Evolutionary conservation across 768 basidiomycete species (phyloP).

Genomic region (Mycena kentingensis): DNA sequence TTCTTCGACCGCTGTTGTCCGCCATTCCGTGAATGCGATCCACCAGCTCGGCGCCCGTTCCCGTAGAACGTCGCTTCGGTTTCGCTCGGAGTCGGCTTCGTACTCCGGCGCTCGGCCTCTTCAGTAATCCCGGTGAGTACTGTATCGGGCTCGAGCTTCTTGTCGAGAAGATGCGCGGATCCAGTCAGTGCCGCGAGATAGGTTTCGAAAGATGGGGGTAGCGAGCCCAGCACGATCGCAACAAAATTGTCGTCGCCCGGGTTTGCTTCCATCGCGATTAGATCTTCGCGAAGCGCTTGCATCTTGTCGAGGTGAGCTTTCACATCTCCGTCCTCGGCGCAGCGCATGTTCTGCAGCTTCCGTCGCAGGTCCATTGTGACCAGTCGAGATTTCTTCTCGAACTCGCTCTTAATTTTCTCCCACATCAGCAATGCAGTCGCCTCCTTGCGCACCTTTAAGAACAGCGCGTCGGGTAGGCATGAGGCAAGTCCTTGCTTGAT

Average conservation of each 20-base stretch:
- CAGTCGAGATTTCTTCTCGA: conserved; percentile 20
- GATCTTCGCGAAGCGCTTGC: neutral
- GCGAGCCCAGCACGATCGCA: neutral
- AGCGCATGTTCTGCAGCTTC: conserved; percentile 21
- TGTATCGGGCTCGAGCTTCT: neutral
- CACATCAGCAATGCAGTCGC: conserved; percentile 18
- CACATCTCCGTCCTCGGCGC: conserved; percentile 24
- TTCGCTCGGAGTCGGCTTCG: too few relatives aligned
- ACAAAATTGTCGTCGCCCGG: neutral
- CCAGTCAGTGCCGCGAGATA: neutral
- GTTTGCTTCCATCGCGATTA: neutral
- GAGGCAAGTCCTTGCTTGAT: conserved; percentile 24
- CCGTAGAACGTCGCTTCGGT: too few relatives aligned
- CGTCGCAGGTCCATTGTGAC: conserved; percentile 24
- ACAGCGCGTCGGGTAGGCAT: conserved; percentile 23
- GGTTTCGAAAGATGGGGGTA: neutral
- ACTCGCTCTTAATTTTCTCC: conserved; percentile 16
- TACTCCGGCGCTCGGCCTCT: neutral
- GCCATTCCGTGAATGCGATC: neutral
- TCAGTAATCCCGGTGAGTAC: neutral
- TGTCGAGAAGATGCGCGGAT: neutral
- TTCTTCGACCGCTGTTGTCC: neutral
- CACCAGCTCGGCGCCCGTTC: neutral
- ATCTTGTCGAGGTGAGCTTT: neutral
- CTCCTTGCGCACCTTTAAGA: conserved; percentile 22